Evolutionary conservation across 352 stramenopile species (phyloP), one percentile per base, ranked within the genome.

Genomic region (Aphanomyces invadans): DNA sequence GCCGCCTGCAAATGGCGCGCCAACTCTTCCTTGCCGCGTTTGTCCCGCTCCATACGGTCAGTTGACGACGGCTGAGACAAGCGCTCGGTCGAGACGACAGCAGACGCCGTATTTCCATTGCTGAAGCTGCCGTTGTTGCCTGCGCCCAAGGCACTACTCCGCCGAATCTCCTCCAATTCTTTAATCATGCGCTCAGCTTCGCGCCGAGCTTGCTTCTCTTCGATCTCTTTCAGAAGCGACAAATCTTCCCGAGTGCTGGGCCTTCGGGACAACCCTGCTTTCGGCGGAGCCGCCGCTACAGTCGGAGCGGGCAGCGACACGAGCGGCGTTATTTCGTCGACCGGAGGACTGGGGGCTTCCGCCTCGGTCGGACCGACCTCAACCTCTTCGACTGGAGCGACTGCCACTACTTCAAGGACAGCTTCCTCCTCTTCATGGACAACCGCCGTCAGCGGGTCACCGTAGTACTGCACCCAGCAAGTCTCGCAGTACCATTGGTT

Each of bases 401-500:
- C 53, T 52, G n/a, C 53, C 19, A 48, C 31, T n/a, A n/a, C n/a
- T n/a, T n/a, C n/a, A n/a, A n/a, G n/a, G n/a, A 48, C 55, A 26
- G 29, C 53, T 4, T 19, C 59, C n/a, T 32, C 59, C 17, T 57
- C 59, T 39, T 53, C 59, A 12, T 56, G 29, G 17, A 56, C 28
- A 19, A 55, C 28, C 10, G 38, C 46, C 19, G 57, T 21, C 12
- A 67, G 7, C 29, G 46, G 42, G 17, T 67, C 60, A 31, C 60
- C 60, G 23, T 67, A 74, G 59, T 90, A 95, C 52, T 92, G 89
- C 44, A 91, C 83, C 84, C 83, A 95, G 55, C 86, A 95, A 67
- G 90, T 86, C 62, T 88, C 89, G 75, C 86, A 95, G 70, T 95
- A 95, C 69, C 87, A 90, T 53, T 92, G 77, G 0, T 83, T 83